Evolutionary conservation across 148 eudicot genomes (phyloP).

Genomic region (Beta vulgaris): DNA sequence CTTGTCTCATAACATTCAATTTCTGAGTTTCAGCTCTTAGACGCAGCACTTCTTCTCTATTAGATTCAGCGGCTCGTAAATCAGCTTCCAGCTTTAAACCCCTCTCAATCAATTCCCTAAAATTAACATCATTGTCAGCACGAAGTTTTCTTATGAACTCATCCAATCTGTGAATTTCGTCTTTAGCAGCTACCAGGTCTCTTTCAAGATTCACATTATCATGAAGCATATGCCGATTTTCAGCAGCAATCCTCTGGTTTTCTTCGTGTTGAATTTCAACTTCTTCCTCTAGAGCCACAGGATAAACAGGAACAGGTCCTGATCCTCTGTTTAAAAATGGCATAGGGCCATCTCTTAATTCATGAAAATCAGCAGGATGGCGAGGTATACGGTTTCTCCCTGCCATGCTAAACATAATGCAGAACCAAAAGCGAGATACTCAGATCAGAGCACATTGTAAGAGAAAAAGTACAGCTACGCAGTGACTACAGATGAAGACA

Average conservation of each 20-base stretch:
- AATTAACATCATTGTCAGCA: conserved; percentile 53
- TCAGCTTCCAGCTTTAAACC: conserved; percentile 73
- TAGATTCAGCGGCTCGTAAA: conserved; percentile 60
- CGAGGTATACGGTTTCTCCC: conserved; percentile 77
- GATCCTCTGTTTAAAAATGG: conserved; percentile 51
- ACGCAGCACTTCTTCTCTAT: conserved; percentile 60
- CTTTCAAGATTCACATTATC: conserved; percentile 73
- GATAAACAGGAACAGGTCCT: conserved; percentile 58
- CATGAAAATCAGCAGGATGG: conserved; percentile 48
- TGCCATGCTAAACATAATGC: conserved; percentile 56
- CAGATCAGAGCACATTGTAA: conserved; percentile 20
- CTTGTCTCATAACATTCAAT: conserved; percentile 47
- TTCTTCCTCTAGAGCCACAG: conserved; percentile 74
- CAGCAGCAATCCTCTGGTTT: conserved; percentile 58
- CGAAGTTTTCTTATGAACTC: conserved; percentile 58
- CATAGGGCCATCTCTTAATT: conserved; percentile 54
- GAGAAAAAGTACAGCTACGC: conserved; percentile 1
- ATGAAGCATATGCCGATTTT: conserved; percentile 62
- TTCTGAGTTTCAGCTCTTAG: conserved; percentile 69
- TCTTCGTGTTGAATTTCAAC: conserved; percentile 70
- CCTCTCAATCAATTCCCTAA: conserved; percentile 61
- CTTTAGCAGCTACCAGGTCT: conserved; percentile 62
- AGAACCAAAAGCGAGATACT: conserved; percentile 29
- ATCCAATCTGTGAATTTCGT: conserved; percentile 64
- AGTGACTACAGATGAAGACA: conserved; percentile 15